A percentile compares a stretch with the other conserved stretches of the same genome.
phyloP scores from a whole-genome alignment of 1,284 basidiomycete genomes.

The Malassezia pachydermatis region DNA sequence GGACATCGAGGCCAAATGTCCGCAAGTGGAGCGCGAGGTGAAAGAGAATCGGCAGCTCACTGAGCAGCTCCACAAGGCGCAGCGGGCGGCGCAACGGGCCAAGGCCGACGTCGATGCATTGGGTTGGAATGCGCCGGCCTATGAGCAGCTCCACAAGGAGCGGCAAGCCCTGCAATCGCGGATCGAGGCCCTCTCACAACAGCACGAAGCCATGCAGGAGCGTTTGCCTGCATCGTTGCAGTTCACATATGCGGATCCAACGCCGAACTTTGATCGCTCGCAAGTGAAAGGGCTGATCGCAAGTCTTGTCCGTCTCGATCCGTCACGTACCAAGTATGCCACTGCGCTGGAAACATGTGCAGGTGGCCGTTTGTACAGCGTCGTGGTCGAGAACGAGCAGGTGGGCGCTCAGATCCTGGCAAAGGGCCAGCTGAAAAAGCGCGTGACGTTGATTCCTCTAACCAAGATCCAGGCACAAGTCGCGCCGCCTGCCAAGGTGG shows the following conservation, averaged over 20 bases:
- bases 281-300: conserved; percentile 68
- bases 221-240: conserved; percentile 61
- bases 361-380: conserved; percentile 79
- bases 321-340: conserved; percentile 59
- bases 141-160: conserved; percentile 58
- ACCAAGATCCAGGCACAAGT: conserved; percentile 74
- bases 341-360: conserved; percentile 90
- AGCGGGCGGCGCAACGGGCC: conserved; percentile 55
- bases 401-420: conserved; percentile 76
- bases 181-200: conserved; percentile 59
- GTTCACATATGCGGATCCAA: conserved; percentile 72
- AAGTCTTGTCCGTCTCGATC: conserved; percentile 65
- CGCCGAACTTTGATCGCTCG: conserved; percentile 69
- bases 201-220: conserved; percentile 63
- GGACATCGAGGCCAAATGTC: conserved; percentile 69
- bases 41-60: conserved; percentile 66
- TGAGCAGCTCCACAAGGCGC: conserved; percentile 51
- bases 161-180: conserved; percentile 56
- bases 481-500: conserved; percentile 64
- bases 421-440: conserved; percentile 72
- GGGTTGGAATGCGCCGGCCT: conserved; percentile 71
- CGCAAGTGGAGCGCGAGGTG: conserved; percentile 71
- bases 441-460: conserved; percentile 85
- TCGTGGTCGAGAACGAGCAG: conserved; percentile 69
- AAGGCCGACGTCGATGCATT: conserved; percentile 54